These are phyloP conservation scores for Lonicera japonica DNA, from an alignment of 129 eudicot species.

Conservation along the genomic window DNA sequence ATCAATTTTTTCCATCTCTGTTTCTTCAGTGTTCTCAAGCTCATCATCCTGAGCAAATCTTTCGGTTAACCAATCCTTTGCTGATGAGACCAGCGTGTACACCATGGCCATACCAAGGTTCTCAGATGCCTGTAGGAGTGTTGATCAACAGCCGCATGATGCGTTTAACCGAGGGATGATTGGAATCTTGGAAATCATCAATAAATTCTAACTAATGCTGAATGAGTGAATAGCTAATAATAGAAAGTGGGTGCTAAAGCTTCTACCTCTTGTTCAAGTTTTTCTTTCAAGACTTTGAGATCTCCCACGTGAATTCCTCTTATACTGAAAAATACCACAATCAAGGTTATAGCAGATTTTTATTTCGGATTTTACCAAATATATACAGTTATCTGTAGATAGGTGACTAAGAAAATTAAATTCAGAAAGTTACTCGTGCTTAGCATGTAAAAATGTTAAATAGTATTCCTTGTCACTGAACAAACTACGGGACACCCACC, in stretches of 20 bases:
- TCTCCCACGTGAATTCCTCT: slow-evolving; percentile 60
- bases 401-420: not conserved
- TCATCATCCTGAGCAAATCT: slow-evolving; percentile 69
- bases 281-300: slow-evolving; percentile 59
- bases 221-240: not conserved
- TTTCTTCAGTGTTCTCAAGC: slow-evolving; percentile 33
- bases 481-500: too few species aligned
- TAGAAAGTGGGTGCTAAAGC: slow-evolving; percentile 1
- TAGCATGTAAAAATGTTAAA: slow-evolving; percentile 1
- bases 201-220: not conserved
- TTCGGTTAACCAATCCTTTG: slow-evolving; percentile 90
- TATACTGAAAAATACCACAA: slow-evolving; percentile 37
- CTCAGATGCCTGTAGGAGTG: slow-evolving; percentile 53
- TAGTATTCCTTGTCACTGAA: too few species aligned
- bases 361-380: not conserved
- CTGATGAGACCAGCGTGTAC: slow-evolving; percentile 75
- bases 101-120: slow-evolving; percentile 99
- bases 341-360: not conserved
- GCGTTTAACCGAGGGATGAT: not conserved
- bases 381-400: slow-evolving; percentile 3
- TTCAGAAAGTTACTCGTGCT: not conserved
- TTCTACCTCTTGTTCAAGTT: slow-evolving; percentile 79
- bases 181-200: not conserved
- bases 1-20: slow-evolving; percentile 63
- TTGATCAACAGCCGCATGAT: slow-evolving; percentile 11